Conservation (phyloP, 2,329 filamentous ascomycete genomes). For the Malbranchea cinnamomea region DNA sequence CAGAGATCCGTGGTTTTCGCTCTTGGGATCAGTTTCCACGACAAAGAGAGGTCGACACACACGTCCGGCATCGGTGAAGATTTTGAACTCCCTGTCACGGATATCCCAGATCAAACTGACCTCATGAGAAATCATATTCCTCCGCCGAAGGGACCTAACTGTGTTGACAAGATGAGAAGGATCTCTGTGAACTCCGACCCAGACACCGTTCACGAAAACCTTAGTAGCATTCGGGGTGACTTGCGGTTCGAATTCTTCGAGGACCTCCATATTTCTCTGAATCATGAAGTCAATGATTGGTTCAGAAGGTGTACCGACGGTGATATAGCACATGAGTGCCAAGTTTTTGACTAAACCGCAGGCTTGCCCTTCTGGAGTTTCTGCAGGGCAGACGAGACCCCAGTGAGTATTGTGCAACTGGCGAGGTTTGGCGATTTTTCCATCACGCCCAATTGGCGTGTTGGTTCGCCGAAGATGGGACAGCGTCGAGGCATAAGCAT, state of each 20-base stretch:
- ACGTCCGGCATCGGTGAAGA: conserved; percentile 91
- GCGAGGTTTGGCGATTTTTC: conserved; percentile 93
- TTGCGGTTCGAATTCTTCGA: conserved; percentile 85
- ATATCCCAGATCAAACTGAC: conserved; percentile 93
- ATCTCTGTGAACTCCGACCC: conserved; percentile 90
- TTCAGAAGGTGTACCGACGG: conserved; percentile 79
- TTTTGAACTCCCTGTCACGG: conserved; percentile 92
- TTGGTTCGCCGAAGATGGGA: conserved; percentile 96
- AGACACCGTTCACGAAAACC: conserved; percentile 94
- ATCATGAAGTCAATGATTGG: conserved; percentile 94
- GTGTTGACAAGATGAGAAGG: conserved; percentile 70
- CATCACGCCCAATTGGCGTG: conserved; percentile 92
- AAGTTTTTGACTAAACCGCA: conserved; percentile 97
- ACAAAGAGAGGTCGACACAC: conserved; percentile 91
- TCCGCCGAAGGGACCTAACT: conserved; percentile 62
- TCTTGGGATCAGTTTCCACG: conserved; percentile 69
- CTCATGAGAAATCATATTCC: conserved; percentile 74
- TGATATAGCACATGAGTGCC: conserved; percentile 96
- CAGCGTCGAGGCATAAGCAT: conserved; percentile 90
- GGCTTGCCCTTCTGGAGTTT: conserved; percentile 95
- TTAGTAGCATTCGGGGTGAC: conserved; percentile 87
- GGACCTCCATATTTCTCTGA: conserved; percentile 83
- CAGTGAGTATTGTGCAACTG: conserved; percentile 98
- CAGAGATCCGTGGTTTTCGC: conserved; percentile 59
- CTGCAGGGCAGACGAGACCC: conserved; percentile 92